Conservation (phyloP, 805 yeast genomes). For the Starmera pachycereana region DNA sequence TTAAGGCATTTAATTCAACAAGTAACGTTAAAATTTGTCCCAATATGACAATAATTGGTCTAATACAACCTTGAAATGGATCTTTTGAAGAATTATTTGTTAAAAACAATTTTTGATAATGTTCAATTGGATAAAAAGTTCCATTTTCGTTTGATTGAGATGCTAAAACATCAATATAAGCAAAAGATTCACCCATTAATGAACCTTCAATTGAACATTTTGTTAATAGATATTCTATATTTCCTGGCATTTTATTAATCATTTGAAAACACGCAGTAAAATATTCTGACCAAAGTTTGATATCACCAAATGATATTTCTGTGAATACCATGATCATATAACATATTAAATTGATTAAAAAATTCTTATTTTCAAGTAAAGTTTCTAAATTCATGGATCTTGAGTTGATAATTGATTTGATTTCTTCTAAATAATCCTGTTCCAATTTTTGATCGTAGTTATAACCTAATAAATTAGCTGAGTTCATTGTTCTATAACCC, state of each 20-base stretch:
- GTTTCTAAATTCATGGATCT: conserved; percentile 15
- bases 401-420: not conserved
- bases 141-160: conserved; percentile 20
- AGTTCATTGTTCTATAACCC: conserved; percentile 29
- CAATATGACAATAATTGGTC: conserved; percentile 13
- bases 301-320: conserved; percentile 17
- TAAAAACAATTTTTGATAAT: conserved; percentile 9
- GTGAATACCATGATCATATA: conserved; percentile 14
- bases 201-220: conserved; percentile 9
- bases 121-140: conserved; percentile 14
- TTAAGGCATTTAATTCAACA: conserved; percentile 11
- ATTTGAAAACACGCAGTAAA: conserved; percentile 10
- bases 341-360: conserved; percentile 8
- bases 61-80: conserved; percentile 19
- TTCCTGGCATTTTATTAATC: conserved; percentile 14
- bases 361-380: conserved; percentile 10
- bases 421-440: not conserved
- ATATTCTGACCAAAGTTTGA: conserved; percentile 11
- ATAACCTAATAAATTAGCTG: conserved; percentile 5
- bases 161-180: conserved; percentile 15
- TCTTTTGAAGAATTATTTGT: conserved; percentile 6
- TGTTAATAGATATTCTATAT: conserved; percentile 7
- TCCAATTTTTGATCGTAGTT: conserved; percentile 8
- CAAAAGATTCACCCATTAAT: conserved; percentile 16
- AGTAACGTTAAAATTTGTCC: conserved; percentile 14